Evolutionary conservation across 164 flowering plant species (phyloP), one percentile per base, ranked within the genome.

Genomic region (Taxillus chinensis): DNA sequence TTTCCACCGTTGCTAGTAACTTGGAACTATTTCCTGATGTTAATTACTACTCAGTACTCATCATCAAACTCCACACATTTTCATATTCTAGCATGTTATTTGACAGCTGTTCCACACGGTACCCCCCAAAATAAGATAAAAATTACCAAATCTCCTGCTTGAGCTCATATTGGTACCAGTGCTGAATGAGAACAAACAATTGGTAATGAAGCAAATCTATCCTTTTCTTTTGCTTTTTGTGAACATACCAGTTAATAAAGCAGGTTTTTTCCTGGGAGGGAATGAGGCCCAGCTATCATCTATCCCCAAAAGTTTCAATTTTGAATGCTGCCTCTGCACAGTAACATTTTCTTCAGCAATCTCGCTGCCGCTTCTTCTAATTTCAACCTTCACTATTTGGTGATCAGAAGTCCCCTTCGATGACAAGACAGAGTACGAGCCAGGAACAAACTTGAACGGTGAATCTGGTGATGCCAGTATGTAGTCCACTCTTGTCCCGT

Each of bases 351-450:
- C 57, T 54, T 54, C 39, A 13, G 2, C 57, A 54, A 39, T 2
- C 2, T 54, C 57, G 3, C 3, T 27, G 5, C 7, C 16, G 27
- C 1, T 27, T 8, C 37, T 54, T 51, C 5, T 14, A 5, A 15
- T 51, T 5, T 51, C 27, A 5, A 51, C 17, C 27, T 51, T 51
- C 65, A 93, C 99, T 3, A 93, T 81, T 77, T 90, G 99, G 62
- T 93, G 99, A 79, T 93, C 96, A 2, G 99, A 93, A 38, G 99
- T 93, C 8, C 99, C 97, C 79, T 90, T 93, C 1, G 99, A 90
- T 12, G 99, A 93, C 3, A 83, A 16, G 9, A 93, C 99, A 3
- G 91, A 75, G 66, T 90, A 93, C 10, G 97, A 90, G 13, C 92
- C 90, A 0, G 92, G 96, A 50, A 86, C 84, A 63, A 90, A 92